Base-by-base conservation (phyloP, 2,329 filamentous ascomycete species). In the Phialophora verrucosa region DNA sequence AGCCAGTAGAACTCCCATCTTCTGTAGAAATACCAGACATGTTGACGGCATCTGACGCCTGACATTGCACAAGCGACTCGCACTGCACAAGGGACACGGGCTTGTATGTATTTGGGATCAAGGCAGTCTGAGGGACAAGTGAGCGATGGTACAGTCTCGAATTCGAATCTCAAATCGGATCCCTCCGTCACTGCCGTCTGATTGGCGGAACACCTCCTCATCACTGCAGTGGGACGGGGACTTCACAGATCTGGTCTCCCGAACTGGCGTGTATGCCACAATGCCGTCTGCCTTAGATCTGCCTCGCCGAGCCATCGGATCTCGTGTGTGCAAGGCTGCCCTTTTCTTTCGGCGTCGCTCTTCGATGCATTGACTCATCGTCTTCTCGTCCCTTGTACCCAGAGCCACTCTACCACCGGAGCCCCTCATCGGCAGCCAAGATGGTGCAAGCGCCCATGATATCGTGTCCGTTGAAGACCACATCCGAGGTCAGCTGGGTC, bases 401-500 rank as follows among this genome's bases (percentile, higher is more conserved):
- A 11, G 17, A 29, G 10, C 50, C 51, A 14, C 38, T 23, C 32
- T 29, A 14, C 32, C 27, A 35, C 1, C 12, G 17, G 55, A n/a
- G 14, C 20, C 17, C 49, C 50, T 17, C 50, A 31, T 35, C 25
- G 23, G 27, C 66, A 57, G 55, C 69, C 76, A 80, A 73, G 69
- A 93, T 92, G 90, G 86, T 91, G 78, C 91, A 96, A 83, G 89
- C 92, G 72, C 93, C 93, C 69, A 98, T 98, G 94, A 90, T 98
- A 74, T 96, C 93, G 74, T 90, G 90, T 85, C 94, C 94, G 77
- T 86, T 97, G 75, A 98, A 90, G 81, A 87, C 88, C 78, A 99
- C 95, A 71, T 97, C 93, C 84, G 95, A 99, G 83, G 96, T 99
- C 77, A 95, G 99, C 85, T 99, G 95, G 95, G 86, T 98, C 71